Evolutionary conservation across 1,284 basidiomycete species (phyloP).

Genomic region (Trichosporon coremiiforme): DNA sequence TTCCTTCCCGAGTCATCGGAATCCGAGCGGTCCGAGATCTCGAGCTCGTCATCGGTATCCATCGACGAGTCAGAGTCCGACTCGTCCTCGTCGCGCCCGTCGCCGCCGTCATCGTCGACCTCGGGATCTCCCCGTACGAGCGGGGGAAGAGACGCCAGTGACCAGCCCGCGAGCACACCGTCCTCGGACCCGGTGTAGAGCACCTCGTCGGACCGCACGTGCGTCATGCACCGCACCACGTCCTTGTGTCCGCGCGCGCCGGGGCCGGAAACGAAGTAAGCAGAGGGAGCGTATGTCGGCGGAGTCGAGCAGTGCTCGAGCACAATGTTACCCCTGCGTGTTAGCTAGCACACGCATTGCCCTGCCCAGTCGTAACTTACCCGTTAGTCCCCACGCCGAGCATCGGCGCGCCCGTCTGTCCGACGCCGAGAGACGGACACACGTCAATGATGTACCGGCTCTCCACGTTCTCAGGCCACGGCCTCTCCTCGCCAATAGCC

Average conservation of each 20-base stretch:
- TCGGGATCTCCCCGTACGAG: constrained; percentile 48
- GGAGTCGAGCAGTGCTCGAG: constrained; percentile 42
- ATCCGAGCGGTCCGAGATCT: constrained; percentile 45
- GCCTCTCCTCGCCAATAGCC: constrained; percentile 43
- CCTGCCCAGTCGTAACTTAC: constrained; percentile 36
- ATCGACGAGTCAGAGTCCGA: constrained; percentile 43
- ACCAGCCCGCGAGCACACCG: constrained; percentile 55
- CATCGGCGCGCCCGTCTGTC: constrained; percentile 44
- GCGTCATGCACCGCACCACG: constrained; percentile 53
- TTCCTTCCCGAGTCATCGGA: constrained; percentile 32
- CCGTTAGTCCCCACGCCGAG: constrained; percentile 51
- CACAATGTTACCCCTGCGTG: constrained; percentile 52
- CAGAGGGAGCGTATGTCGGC: constrained; percentile 44
- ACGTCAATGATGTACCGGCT: constrained; percentile 55
- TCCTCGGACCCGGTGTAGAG: constrained; percentile 57
- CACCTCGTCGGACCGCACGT: constrained; percentile 51
- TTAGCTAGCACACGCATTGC: constrained; percentile 11
- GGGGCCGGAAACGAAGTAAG: constrained; percentile 49
- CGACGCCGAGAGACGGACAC: constrained; percentile 49
- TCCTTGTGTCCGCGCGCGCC: constrained; percentile 51
- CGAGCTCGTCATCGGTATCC: constrained; percentile 25
- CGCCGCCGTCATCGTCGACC: constrained; percentile 50
- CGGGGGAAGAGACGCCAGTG: constrained; percentile 42
- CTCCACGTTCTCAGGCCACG: constrained; percentile 36
- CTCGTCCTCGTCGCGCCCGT: constrained; percentile 40